phyloP scores from a whole-genome alignment of 139 green algal species.

The Trebouxia sp. region DNA sequence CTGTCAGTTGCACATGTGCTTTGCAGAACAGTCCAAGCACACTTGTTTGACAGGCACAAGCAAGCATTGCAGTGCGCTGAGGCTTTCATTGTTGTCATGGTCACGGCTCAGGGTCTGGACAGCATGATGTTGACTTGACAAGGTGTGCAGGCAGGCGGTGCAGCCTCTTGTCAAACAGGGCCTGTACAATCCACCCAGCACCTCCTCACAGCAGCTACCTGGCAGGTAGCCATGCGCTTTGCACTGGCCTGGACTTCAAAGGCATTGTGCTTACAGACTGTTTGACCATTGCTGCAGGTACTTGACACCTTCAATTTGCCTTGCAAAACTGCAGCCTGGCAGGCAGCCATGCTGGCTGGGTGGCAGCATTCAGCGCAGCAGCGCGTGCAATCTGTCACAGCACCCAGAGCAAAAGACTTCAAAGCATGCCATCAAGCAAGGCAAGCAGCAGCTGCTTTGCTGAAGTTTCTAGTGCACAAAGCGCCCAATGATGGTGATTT shows the following conservation, averaged over 20 bases:
- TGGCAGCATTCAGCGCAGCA: conserved; percentile 13
- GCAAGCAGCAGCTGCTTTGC: conserved; percentile 11
- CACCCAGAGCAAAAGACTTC: conserved; percentile 10
- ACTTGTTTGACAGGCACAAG: conserved; percentile 16
- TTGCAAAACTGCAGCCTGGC: conserved; percentile 3
- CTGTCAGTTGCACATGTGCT: neutral
- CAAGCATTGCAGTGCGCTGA: neutral
- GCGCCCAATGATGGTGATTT: conserved; percentile 15
- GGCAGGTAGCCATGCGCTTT: conserved; percentile 1
- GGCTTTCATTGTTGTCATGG: conserved; percentile 3
- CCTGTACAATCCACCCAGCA: neutral
- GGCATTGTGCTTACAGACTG: conserved; percentile 18
- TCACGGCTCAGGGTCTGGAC: neutral
- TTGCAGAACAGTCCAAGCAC: neutral
- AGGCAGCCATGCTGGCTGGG: conserved; percentile 5
- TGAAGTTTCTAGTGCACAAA: conserved; percentile 22
- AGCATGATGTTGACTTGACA: neutral
- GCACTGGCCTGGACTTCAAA: neutral
- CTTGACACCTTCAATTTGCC: conserved; percentile 13
- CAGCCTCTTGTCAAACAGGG: conserved; percentile 9
- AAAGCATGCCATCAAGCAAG: neutral
- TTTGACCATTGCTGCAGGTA: neutral
- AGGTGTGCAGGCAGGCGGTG: conserved; percentile 15
- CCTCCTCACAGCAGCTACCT: neutral
- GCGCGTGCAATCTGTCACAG: neutral